Conservation (phyloP, 2,329 filamentous ascomycete genomes). For the Paraphoma chrysanthemicola region DNA sequence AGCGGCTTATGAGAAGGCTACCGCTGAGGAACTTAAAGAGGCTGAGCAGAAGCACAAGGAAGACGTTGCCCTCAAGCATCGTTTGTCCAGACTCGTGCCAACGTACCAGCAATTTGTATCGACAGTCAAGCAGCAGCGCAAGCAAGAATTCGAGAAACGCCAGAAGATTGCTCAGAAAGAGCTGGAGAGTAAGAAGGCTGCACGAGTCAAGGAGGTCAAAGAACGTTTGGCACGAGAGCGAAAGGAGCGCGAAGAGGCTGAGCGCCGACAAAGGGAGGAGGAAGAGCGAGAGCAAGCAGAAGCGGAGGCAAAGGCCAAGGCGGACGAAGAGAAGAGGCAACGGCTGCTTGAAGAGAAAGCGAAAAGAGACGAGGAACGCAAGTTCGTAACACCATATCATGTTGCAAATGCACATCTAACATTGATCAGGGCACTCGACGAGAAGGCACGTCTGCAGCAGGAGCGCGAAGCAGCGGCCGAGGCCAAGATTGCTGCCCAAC, state of each 20-base stretch:
- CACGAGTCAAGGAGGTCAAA: conserved; percentile 85
- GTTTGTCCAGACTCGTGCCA: conserved; percentile 83
- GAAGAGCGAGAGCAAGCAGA: conserved; percentile 82
- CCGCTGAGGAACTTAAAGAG: conserved; percentile 78
- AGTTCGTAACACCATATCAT: conserved; percentile 51
- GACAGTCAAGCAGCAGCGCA: conserved; percentile 83
- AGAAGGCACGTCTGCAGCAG: conserved; percentile 70
- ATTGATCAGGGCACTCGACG: conserved; percentile 64
- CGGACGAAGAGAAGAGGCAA: conserved; percentile 80
- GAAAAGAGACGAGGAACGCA: conserved; percentile 65
- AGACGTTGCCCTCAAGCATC: conserved; percentile 91
- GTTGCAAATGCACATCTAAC: conserved; percentile 42
- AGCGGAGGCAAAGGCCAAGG: conserved; percentile 81
- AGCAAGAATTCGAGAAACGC: conserved; percentile 94
- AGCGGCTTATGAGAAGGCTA: conserved; percentile 80
- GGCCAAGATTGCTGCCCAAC: conserved; percentile 73
- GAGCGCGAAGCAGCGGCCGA: conserved; percentile 89
- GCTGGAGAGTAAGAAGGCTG: conserved; percentile 87
- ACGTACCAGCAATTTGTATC: conserved; percentile 83
- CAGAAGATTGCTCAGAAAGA: conserved; percentile 91
- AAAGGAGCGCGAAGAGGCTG: conserved; percentile 82
- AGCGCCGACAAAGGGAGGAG: conserved; percentile 79
- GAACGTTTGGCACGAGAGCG: conserved; percentile 84
- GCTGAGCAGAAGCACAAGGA: conserved; percentile 89
- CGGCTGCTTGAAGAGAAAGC: conserved; percentile 75